Evolutionary conservation across 106 monocot genomes (phyloP).

Genomic region (Dendrobium officinale): DNA sequence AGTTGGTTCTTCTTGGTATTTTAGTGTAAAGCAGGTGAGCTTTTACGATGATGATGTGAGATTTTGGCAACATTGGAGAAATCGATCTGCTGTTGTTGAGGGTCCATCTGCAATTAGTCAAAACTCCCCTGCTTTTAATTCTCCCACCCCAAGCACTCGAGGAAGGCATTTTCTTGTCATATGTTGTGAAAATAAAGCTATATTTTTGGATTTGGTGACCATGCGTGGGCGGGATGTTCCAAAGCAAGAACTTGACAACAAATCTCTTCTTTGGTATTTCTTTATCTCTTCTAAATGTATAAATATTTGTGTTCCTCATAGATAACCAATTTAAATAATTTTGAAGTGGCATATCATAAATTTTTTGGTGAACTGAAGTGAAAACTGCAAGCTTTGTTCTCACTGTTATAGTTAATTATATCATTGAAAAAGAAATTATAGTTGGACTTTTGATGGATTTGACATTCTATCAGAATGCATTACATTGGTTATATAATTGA

Average conservation of each 20-base stretch:
- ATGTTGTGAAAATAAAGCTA: conserved; percentile 97
- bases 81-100: conserved; percentile 84
- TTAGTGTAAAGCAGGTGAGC: conserved; percentile 94
- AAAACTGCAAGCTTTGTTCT: not conserved
- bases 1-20: conserved; percentile 3
- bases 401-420: not conserved
- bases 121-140: conserved; percentile 60
- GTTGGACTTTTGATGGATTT: not conserved
- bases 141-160: conserved; percentile 81
- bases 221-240: conserved; percentile 98
- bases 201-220: conserved; percentile 95
- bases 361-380: not conserved
- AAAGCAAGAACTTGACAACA: conserved; percentile 95
- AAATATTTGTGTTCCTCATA: not conserved
- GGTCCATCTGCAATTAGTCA: conserved; percentile 66
- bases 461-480: not conserved
- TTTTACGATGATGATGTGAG: conserved; percentile 97
- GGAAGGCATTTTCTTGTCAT: conserved; percentile 99
- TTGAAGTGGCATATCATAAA: not conserved
- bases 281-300: not conserved
- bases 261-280: conserved; percentile 84
- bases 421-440: conserved; percentile 1
- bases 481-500: not conserved
- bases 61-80: conserved; percentile 92
- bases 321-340: not conserved